A percentile compares a stretch with the other conserved stretches of the same genome.
Evolutionary conservation across 192 early-diverging fungal species (phyloP).

Genomic region (Coemansia sp.): DNA sequence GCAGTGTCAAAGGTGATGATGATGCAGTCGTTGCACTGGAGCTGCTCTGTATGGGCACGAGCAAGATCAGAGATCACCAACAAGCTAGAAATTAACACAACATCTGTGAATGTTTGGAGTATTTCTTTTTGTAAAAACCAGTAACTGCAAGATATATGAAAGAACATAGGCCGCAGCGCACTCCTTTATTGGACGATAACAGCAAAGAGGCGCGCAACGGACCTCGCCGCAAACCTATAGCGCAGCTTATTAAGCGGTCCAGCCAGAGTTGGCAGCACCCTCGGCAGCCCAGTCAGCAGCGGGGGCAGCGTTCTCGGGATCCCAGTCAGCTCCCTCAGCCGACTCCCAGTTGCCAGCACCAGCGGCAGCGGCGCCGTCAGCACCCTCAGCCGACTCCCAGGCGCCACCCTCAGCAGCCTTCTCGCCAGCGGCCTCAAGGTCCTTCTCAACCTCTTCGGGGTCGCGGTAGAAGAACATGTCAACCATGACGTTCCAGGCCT

Average conservation of each 20-base stretch:
- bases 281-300: constrained; percentile 71
- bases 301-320: constrained; percentile 36
- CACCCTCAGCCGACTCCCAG: constrained; percentile 55
- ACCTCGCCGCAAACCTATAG: constrained; percentile 9
- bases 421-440: constrained; percentile 71
- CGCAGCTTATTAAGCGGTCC: constrained; percentile 24
- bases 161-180: constrained; percentile 1
- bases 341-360: constrained; percentile 53
- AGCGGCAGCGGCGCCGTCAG: constrained; percentile 36
- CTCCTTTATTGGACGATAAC: neutral
- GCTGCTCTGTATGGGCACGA: neutral
- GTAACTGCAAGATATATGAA: constrained; percentile 7
- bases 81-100: neutral
- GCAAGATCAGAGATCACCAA: neutral
- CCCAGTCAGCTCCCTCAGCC: constrained; percentile 50
- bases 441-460: constrained; percentile 96
- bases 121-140: neutral
- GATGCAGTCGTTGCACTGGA: neutral
- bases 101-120: neutral
- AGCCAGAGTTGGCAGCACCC: constrained; percentile 54
- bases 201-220: neutral
- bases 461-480: constrained; percentile 99
- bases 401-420: constrained; percentile 59
- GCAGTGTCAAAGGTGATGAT: neutral
- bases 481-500: constrained; percentile 96